Evolutionary conservation across 352 stramenopile genomes (phyloP).

Genomic region (Phytopythium ostracodes): DNA sequence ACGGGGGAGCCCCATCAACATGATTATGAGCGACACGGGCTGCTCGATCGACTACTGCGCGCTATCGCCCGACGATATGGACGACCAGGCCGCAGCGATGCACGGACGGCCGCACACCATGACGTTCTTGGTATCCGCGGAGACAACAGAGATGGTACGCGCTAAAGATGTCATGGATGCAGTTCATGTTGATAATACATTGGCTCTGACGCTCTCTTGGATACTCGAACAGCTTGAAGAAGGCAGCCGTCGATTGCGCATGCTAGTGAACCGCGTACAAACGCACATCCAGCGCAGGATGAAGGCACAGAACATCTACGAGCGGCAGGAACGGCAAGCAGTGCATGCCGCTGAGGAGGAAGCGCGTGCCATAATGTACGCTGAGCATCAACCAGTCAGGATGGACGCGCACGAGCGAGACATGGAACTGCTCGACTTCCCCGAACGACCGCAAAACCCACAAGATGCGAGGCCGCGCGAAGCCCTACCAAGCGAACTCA

Average conservation of each 20-base stretch:
- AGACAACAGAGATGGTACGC: slow-evolving; percentile 30
- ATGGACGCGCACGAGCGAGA: neutral
- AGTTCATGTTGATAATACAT: too few species aligned
- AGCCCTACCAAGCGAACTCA: neutral
- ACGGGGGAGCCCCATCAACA: slow-evolving; percentile 42
- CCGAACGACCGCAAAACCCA: neutral
- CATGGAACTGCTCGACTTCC: neutral
- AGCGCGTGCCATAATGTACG: neutral
- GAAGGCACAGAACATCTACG: slow-evolving; percentile 1
- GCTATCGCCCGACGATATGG: slow-evolving; percentile 38
- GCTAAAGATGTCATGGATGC: neutral
- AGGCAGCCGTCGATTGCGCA: slow-evolving; percentile 31
- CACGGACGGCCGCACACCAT: slow-evolving; percentile 29
- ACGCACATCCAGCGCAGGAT: slow-evolving; percentile 28
- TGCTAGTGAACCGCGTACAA: slow-evolving; percentile 48
- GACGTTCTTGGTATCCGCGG: slow-evolving; percentile 54
- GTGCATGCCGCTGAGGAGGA: neutral
- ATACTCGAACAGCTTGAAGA: slow-evolving; percentile 31
- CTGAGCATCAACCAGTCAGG: neutral
- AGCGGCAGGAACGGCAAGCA: neutral
- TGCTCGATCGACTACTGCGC: slow-evolving; percentile 70
- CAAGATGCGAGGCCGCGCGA: neutral
- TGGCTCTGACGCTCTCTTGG: neutral
- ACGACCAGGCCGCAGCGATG: slow-evolving; percentile 23
- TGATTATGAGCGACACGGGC: slow-evolving; percentile 39